A percentile compares a stretch with the other conserved stretches of the same genome.
Evolutionary conservation across 2,329 filamentous ascomycete species (phyloP).

Genomic region (Aspergillus brasiliensis): DNA sequence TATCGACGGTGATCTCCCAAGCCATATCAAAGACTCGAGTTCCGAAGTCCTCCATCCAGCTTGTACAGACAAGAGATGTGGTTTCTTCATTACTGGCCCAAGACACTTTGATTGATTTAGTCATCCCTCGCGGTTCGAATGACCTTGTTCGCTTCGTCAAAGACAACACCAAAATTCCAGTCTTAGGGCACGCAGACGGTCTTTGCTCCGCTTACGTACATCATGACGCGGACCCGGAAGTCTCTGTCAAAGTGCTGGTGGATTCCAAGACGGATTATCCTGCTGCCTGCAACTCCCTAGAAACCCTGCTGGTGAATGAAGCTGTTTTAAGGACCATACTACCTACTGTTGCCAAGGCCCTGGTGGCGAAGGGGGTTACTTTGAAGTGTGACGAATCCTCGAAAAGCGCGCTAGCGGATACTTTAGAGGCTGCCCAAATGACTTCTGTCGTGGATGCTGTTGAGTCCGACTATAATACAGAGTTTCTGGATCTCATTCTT

Average conservation of each 20-base stretch:
- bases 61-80: conserved; percentile 89
- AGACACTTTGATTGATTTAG: conserved; percentile 87
- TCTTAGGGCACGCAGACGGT: conserved; percentile 93
- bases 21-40: conserved; percentile 74
- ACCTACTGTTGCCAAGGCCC: conserved; percentile 70
- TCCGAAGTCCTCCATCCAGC: conserved; percentile 83
- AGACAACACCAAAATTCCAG: conserved; percentile 86
- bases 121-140: conserved; percentile 89
- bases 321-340: conserved; percentile 67
- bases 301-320: conserved; percentile 84
- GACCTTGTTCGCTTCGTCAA: conserved; percentile 91
- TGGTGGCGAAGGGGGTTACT: conserved; percentile 75
- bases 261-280: conserved; percentile 95
- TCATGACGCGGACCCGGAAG: conserved; percentile 69
- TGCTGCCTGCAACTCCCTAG: conserved; percentile 91
- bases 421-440: conserved; percentile 47
- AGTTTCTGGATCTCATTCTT: conserved; percentile 82
- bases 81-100: conserved; percentile 85
- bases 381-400: conserved; percentile 76
- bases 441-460: conserved; percentile 64
- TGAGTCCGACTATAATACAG: conserved; percentile 77
- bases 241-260: conserved; percentile 75
- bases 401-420: conserved; percentile 62
- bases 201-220: conserved; percentile 87
- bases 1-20: conserved; percentile 78